Evolutionary conservation across 345 rosid genomes (phyloP).

Genomic region (Dimocarpus longan): DNA sequence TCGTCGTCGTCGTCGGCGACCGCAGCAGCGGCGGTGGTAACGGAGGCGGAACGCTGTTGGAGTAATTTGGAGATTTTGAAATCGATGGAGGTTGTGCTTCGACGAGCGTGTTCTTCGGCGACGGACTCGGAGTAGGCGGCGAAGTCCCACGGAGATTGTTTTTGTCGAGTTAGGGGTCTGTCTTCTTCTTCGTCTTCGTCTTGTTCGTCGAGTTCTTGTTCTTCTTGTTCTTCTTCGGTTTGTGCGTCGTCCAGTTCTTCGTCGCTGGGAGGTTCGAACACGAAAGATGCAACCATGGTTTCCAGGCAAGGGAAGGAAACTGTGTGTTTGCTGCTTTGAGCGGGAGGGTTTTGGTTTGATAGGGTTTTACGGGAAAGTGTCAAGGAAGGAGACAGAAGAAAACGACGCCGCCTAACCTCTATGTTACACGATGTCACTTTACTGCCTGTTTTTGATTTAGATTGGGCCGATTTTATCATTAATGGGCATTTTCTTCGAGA

Average conservation of each 20-base stretch:
- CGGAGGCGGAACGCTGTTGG: slow-evolving; percentile 41
- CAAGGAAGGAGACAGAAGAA: neutral
- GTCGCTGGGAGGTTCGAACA: slow-evolving; percentile 71
- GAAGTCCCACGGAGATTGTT: slow-evolving; percentile 94
- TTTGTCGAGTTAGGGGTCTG: slow-evolving; percentile 24
- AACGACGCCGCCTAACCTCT: neutral
- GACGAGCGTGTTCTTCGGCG: slow-evolving; percentile 89
- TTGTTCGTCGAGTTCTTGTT: slow-evolving; percentile 34
- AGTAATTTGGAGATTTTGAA: slow-evolving; percentile 73
- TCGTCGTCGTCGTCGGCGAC: slow-evolving; percentile 25
- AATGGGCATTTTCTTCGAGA: no score
- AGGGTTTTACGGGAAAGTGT: slow-evolving; percentile 7
- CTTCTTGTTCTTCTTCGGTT: slow-evolving; percentile 37
- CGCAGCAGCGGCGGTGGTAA: slow-evolving; percentile 19
- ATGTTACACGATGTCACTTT: neutral
- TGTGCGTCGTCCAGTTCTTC: slow-evolving; percentile 50
- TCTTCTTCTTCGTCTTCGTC: slow-evolving; percentile 37
- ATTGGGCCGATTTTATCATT: no score
- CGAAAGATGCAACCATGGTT: slow-evolving; percentile 52
- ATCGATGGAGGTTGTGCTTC: slow-evolving; percentile 88
- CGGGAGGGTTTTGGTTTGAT: neutral
- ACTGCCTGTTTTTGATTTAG: neutral
- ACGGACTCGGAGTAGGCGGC: slow-evolving; percentile 79
- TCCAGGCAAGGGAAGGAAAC: neutral
- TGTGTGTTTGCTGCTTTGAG: neutral